Evolutionary conservation across 441 rosid species (phyloP).

Genomic region (Sinapis alba): DNA sequence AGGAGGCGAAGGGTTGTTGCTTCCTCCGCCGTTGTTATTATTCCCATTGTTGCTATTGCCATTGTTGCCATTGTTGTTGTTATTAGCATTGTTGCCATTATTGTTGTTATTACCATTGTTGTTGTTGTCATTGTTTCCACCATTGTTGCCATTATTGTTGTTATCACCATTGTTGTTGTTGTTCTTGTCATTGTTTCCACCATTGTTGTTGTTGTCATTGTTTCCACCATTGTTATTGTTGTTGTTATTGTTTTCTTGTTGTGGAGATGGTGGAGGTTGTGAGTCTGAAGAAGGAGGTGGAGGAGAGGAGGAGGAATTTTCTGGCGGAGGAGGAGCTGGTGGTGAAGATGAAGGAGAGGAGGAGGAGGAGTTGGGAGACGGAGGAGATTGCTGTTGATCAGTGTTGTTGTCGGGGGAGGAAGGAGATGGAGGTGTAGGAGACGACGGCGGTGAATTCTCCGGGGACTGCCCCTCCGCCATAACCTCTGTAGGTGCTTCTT

Average conservation of each 20-base stretch:
- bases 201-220: background rate
- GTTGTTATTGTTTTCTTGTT: conserved; percentile 24
- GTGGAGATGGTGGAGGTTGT: conserved; percentile 34
- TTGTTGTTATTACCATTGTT: no score
- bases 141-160: conserved; percentile 9
- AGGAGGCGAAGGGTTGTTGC: conserved; percentile 33
- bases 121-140: no score
- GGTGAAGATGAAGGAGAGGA: conserved; percentile 24
- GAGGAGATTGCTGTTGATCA: conserved; percentile 2
- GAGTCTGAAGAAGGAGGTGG: conserved; percentile 36
- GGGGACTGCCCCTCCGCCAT: conserved; percentile 48
- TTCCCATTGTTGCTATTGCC: background rate
- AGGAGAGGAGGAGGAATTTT: conserved; percentile 36
- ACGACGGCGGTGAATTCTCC: conserved; percentile 44
- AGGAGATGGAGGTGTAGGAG: conserved; percentile 12
- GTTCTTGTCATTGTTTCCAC: background rate
- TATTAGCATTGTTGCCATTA: background rate
- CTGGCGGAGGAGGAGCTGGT: background rate
- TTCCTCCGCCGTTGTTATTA: background rate
- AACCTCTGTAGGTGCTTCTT: conserved; percentile 8
- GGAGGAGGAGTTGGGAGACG: conserved; percentile 13
- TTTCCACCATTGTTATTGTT: background rate
- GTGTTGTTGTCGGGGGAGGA: background rate
- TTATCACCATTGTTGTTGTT: background rate
- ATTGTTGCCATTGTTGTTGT: background rate